Base-by-base conservation (phyloP, 2,329 filamentous ascomycete species). In the Xylariales sp. region DNA sequence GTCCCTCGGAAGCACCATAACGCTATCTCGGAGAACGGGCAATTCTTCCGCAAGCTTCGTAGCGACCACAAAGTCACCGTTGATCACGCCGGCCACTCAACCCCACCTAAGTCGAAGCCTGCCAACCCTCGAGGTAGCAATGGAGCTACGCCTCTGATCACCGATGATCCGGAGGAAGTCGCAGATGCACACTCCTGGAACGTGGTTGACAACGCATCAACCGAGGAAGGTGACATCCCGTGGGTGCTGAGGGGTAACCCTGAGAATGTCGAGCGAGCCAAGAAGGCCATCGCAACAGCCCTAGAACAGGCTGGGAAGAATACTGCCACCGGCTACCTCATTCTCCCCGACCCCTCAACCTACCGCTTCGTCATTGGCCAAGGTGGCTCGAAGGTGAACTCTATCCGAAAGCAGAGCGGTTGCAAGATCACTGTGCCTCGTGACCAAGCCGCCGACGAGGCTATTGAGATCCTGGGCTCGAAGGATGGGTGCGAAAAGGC, bases 371-470 rank as follows among this genome's bases (percentile, higher is more conserved):
- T 98, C 36, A 89, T 98, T 52, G 93, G 93, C 4, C 82, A 84
- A 50, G 86, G 85, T 45, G 93, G 93, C 45, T 86, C 80, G 63
- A 91, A 91, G 65, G 94, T 98, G 62, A 96, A 96, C 66, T 71
- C 80, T 31, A 96, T 98, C 60, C 82, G 93, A 53, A 88, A 88
- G 69, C 82, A 93, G 71, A 96, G 89, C 38, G 87, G 86, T 42
- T 96, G 90, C 66, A 89, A 86, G 68, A 94, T 98, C 60, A 89
- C 90, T 50, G 91, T 98, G 29, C 93, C 93, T 16, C 82, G 87
- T 51, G 84, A 88, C 56, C 86, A 94, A 63, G 71, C 70, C 33
- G 71, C 69, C 49, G 74, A 77, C 36, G 90, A 96, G 64, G 88
- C 91, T 4, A 96, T 98, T 60, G 88, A 95, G 69, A 86, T 98